phyloP scores from a whole-genome alignment of 2,329 filamentous ascomycete species.

The Geosmithia flava region DNA sequence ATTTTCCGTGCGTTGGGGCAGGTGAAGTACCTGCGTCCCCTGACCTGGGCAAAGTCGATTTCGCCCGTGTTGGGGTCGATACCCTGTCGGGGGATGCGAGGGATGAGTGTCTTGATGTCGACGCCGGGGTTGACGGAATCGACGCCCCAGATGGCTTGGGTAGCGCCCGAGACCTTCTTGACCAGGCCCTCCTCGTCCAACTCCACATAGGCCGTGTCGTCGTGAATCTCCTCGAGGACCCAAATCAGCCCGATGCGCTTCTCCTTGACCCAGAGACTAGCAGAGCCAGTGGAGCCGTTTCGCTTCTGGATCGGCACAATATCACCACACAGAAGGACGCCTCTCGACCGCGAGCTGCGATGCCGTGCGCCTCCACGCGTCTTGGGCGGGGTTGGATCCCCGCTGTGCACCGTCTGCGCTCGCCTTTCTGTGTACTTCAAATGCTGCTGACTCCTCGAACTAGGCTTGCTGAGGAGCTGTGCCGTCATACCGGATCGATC shows the following conservation, averaged over 20 bases:
- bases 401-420: constrained; percentile 51
- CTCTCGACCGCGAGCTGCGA: constrained; percentile 64
- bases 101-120: constrained; percentile 68
- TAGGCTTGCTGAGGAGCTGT: constrained; percentile 74
- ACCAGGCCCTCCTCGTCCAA: constrained; percentile 71
- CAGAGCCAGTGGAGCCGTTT: constrained; percentile 82
- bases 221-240: constrained; percentile 95
- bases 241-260: constrained; percentile 89
- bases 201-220: constrained; percentile 70
- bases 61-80: constrained; percentile 59
- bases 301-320: constrained; percentile 97
- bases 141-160: constrained; percentile 76
- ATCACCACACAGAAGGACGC: constrained; percentile 87
- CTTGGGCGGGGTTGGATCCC: constrained; percentile 41
- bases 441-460: constrained; percentile 38
- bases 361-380: constrained; percentile 46
- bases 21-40: constrained; percentile 67
- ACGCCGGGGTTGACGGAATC: constrained; percentile 54
- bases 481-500: constrained; percentile 70
- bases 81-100: constrained; percentile 66
- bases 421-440: constrained; percentile 42
- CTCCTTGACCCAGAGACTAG: constrained; percentile 97
- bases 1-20: constrained; percentile 65
- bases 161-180: constrained; percentile 58
- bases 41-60: constrained; percentile 66